Evolutionary conservation across 768 basidiomycete species (phyloP), one percentile per base, ranked within the genome.

Genomic region (Calocera cornea): DNA sequence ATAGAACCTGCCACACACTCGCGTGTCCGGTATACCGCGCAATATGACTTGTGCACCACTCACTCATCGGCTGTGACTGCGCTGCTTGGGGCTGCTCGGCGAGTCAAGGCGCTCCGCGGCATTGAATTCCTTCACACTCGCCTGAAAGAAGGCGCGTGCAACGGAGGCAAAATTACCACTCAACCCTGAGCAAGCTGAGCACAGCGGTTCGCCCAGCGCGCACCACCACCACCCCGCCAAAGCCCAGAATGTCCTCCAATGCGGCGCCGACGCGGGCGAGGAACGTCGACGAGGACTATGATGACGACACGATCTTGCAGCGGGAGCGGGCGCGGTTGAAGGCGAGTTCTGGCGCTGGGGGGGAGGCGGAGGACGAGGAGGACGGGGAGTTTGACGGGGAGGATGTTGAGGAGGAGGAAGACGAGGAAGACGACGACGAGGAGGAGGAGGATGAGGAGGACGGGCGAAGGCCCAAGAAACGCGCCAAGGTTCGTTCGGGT

Each of bases 401-500:
- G 76, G 10, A 78, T 2, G 78, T 79, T 50, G 79, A 79, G 12
- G 77, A 76, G 8, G 77, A 79, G 0, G 81, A 77, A 2, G 76
- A 77, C 7, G 80, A 79, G 10, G 69, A 72, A 17, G 71, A 68
- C 19, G 64, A 67, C 10, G 79, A 78, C 16, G 74, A 77, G 1
- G 84, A 83, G 65, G 73, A 80, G 65, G 68, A 78, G 14, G 73
- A 73, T 49, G 71, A 72, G 36, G 73, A 68, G 79, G 84, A 31
- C 72, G 80, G 70, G 16, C 78, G 80, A 68, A 77, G 80, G 64
- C 80, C 80, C 41, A 83, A 78, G 72, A 87, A 87, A 75, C 82
- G 85, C 47, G 80, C 82, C 66, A 89, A 88, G 80, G 87, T 86
- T 67, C 34, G 79, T 71, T 44, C 67, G n/a, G n/a, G n/a, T n/a